Conservation (phyloP, 1,284 basidiomycete species). For the Crepidotus sp. region DNA sequence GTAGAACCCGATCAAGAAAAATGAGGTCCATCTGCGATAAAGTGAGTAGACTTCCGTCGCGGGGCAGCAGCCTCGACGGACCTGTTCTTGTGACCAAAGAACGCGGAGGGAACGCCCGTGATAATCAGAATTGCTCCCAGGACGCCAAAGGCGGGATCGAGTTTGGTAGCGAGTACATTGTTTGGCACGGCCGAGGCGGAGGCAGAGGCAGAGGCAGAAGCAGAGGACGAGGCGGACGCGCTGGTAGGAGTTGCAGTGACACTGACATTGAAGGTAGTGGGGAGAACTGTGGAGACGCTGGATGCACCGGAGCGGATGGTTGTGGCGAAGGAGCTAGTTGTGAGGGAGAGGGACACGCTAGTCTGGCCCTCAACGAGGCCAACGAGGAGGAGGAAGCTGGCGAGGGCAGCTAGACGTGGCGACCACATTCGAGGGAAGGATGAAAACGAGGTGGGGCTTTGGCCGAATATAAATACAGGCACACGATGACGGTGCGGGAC, state of each 20-base stretch:
- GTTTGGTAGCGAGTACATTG: constrained; percentile 57
- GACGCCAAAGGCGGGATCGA: constrained; percentile 86
- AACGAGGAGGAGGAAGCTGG: constrained; percentile 20
- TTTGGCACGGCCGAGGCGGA: constrained; percentile 44
- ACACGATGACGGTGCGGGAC: background rate
- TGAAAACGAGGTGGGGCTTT: constrained; percentile 1
- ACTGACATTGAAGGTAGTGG: constrained; percentile 53
- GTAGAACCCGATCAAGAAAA: constrained; percentile 89
- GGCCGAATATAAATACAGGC: background rate
- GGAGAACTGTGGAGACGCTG: constrained; percentile 39
- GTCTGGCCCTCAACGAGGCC: constrained; percentile 22
- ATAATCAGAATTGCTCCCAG: constrained; percentile 84
- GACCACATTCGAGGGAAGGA: constrained; percentile 15
- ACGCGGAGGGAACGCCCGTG: constrained; percentile 82
- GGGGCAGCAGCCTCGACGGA: constrained; percentile 26
- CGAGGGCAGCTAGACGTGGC: constrained; percentile 9
- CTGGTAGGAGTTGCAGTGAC: constrained; percentile 34
- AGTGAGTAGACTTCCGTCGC: constrained; percentile 16
- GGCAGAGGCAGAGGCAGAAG: constrained; percentile 27
- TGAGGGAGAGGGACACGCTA: constrained; percentile 37
- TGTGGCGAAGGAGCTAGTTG: constrained; percentile 42
- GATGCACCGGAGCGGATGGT: constrained; percentile 34
- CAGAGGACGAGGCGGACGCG: constrained; percentile 21
- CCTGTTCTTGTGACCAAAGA: constrained; percentile 89
- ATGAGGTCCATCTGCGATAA: constrained; percentile 62